Evolutionary conservation across 768 basidiomycete species (phyloP).

Genomic region (Mycena maculata): DNA sequence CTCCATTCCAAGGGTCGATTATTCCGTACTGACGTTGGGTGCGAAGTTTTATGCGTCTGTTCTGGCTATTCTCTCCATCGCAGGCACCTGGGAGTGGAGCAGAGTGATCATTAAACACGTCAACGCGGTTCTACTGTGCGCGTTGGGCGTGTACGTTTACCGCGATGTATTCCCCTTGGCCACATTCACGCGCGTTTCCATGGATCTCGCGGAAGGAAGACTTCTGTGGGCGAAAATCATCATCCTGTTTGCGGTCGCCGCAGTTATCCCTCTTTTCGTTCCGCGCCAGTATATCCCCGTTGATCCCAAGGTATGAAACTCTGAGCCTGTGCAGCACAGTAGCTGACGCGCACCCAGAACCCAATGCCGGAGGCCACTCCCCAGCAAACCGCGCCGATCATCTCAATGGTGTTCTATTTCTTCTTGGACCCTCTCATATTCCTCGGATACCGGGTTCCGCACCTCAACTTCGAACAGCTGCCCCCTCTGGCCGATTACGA

Average conservation of each 20-base stretch:
- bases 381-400: conserved; percentile 63
- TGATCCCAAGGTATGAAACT: conserved; percentile 55
- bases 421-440: conserved; percentile 67
- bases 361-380: conserved; percentile 48
- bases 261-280: conserved; percentile 63
- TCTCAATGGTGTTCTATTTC: conserved; percentile 57
- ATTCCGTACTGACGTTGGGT: background rate
- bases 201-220: conserved; percentile 57
- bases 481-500: conserved; percentile 76
- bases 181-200: conserved; percentile 58
- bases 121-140: conserved; percentile 45
- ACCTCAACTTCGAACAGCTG: conserved; percentile 62
- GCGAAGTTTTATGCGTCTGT: conserved; percentile 30
- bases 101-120: conserved; percentile 37
- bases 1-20: background rate
- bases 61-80: conserved; percentile 20
- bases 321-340: background rate
- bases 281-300: conserved; percentile 67
- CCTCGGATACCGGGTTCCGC: conserved; percentile 54
- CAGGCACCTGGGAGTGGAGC: conserved; percentile 13
- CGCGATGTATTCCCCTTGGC: conserved; percentile 70
- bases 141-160: conserved; percentile 59
- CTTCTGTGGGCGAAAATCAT: conserved; percentile 64
- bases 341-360: conserved; percentile 40
- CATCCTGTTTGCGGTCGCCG: conserved; percentile 54